phyloP scores from a whole-genome alignment of 2,329 filamentous ascomycete species.

The Scedosporium dehoogii region DNA sequence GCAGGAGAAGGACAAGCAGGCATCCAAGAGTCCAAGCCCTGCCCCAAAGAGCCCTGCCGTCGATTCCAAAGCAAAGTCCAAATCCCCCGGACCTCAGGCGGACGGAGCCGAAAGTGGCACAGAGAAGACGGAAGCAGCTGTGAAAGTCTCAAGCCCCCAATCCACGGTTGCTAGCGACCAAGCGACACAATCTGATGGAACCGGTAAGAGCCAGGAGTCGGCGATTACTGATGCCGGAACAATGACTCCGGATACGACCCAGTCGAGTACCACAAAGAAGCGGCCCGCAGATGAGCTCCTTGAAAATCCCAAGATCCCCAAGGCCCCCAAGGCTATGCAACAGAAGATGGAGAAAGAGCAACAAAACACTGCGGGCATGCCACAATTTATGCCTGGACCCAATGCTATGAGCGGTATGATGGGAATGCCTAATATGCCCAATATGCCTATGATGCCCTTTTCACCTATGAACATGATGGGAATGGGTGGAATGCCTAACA shows the following conservation, averaged over 20 bases:
- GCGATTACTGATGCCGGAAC: neutral
- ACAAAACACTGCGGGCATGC: conserved; percentile 31
- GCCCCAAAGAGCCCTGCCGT: neutral
- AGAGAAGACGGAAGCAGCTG: conserved; percentile 9
- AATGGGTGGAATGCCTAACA: conserved; percentile 29
- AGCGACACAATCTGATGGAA: neutral
- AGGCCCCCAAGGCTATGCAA: conserved; percentile 56
- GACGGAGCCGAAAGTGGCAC: conserved; percentile 8
- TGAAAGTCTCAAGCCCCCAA: conserved; percentile 8
- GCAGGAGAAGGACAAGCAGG: conserved; percentile 32
- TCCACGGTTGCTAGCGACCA: neutral
- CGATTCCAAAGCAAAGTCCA: neutral
- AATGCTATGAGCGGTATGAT: conserved; percentile 28
- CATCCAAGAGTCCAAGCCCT: conserved; percentile 31
- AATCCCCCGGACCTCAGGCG: conserved; percentile 6
- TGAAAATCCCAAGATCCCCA: conserved; percentile 53
- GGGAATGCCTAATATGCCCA: conserved; percentile 29
- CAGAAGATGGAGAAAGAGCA: conserved; percentile 37
- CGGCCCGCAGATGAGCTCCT: conserved; percentile 66
- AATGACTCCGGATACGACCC: neutral
- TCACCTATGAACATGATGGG: conserved; percentile 22
- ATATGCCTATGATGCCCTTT: conserved; percentile 17
- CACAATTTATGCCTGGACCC: conserved; percentile 21
- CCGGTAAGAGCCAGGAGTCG: conserved; percentile 1
- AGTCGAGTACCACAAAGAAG: conserved; percentile 53